These are phyloP conservation scores for Eustoma russellianum DNA, from an alignment of 257 asterid genomes.

Conservation along the genomic window DNA sequence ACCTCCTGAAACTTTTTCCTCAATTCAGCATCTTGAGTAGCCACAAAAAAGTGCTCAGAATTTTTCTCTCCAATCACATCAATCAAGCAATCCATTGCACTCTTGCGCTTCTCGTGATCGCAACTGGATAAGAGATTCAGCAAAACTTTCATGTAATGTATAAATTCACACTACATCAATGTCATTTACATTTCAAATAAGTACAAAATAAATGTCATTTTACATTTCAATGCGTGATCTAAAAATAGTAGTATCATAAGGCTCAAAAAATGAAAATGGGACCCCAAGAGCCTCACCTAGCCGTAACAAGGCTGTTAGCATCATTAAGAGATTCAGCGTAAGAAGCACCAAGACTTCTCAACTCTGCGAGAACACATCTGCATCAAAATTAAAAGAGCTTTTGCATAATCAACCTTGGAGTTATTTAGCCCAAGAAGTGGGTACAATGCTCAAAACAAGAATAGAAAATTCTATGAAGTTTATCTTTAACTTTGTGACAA, in stretches of 20 bases:
- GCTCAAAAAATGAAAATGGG: background rate
- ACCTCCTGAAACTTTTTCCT: slow-evolving; percentile 75
- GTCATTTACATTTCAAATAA: background rate
- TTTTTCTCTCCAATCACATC: slow-evolving; percentile 76
- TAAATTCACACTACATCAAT: slow-evolving; percentile 2
- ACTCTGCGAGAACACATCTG: slow-evolving; percentile 82
- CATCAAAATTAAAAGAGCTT: slow-evolving; percentile 13
- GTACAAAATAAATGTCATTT: too few species aligned
- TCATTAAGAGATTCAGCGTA: slow-evolving; percentile 52
- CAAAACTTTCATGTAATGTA: too few species aligned
- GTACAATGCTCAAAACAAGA: background rate
- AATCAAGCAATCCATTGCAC: slow-evolving; percentile 56
- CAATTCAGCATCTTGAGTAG: slow-evolving; percentile 80
- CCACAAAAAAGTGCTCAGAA: slow-evolving; percentile 79
- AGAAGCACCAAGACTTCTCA: slow-evolving; percentile 64
- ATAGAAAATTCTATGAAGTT: too few species aligned
- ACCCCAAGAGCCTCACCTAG: slow-evolving; percentile 39
- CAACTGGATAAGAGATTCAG: slow-evolving; percentile 38
- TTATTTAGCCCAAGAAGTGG: background rate
- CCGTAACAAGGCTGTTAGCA: slow-evolving; percentile 50
- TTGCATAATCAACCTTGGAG: background rate
- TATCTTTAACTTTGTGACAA: too few species aligned
- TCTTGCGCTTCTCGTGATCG: slow-evolving; percentile 70
- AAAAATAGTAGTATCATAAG: too few species aligned
- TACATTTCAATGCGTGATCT: slow-evolving; percentile 3